Evolutionary conservation across 768 basidiomycete species (phyloP).

Genomic region (Boletus coccyginus): DNA sequence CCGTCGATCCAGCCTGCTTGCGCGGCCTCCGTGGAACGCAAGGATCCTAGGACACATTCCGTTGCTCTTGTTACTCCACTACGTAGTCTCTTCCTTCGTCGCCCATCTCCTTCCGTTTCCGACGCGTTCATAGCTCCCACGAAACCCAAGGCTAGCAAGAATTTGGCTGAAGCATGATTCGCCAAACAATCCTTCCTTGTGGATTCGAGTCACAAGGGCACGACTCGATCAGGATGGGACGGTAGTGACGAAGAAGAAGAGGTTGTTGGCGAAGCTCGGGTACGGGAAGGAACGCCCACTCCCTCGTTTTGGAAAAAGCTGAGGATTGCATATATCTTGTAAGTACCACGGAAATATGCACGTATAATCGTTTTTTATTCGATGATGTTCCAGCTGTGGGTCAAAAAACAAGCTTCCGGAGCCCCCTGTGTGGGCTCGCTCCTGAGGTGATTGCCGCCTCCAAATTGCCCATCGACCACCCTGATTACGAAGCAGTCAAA

Average conservation of each 20-base stretch:
- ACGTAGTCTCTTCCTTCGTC: constrained; percentile 20
- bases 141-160: constrained; percentile 36
- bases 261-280: constrained; percentile 31
- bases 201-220: constrained; percentile 27
- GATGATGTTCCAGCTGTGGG: constrained; percentile 54
- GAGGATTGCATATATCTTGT: constrained; percentile 73
- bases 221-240: constrained; percentile 26
- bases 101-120: constrained; percentile 15
- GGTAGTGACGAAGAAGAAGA: constrained; percentile 36
- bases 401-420: constrained; percentile 56
- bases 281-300: constrained; percentile 39
- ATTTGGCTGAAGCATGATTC: constrained; percentile 51
- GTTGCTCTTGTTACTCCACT: constrained; percentile 27
- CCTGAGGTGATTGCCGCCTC: constrained; percentile 42
- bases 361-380: not conserved
- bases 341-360: constrained; percentile 28
- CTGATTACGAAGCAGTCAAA: constrained; percentile 60
- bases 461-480: constrained; percentile 56
- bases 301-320: constrained; percentile 49
- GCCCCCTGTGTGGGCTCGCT: constrained; percentile 57
- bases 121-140: constrained; percentile 37
- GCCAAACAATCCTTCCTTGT: constrained; percentile 68
- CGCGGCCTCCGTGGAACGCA: constrained; percentile 24
- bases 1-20: constrained; percentile 27
- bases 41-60: constrained; percentile 5